These are phyloP conservation scores for Globisporangium takayamanum DNA, from an alignment of 352 stramenopile genomes.

Conservation along the genomic window DNA sequence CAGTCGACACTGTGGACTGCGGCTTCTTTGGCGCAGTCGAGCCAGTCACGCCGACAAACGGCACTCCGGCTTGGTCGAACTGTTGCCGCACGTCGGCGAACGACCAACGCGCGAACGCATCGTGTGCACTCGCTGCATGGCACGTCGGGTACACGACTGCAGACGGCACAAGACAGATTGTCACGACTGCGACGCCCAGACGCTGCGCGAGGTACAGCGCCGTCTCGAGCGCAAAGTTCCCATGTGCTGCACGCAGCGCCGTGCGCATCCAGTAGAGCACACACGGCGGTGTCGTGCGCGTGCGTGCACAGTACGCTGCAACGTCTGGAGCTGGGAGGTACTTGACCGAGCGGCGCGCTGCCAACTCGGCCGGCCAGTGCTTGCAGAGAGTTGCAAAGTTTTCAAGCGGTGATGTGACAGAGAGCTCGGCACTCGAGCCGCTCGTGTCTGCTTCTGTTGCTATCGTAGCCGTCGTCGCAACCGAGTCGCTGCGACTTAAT, in stretches of 20 bases:
- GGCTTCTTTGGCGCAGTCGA: constrained; percentile 11
- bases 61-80: constrained; percentile 28
- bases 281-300: constrained; percentile 1
- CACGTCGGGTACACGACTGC: constrained; percentile 48
- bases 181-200: constrained; percentile 35
- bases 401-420: not conserved
- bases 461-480: not conserved
- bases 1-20: not conserved
- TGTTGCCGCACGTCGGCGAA: constrained; percentile 42
- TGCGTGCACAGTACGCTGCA: constrained; percentile 6
- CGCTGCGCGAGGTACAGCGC: constrained; percentile 39
- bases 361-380: constrained; percentile 41
- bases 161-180: constrained; percentile 35
- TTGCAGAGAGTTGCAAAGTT: constrained; percentile 23
- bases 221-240: constrained; percentile 55
- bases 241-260: constrained; percentile 44
- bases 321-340: constrained; percentile 18
- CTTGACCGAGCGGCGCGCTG: constrained; percentile 37
- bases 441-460: not conserved
- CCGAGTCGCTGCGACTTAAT: not conserved
- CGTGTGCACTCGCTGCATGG: constrained; percentile 43
- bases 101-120: constrained; percentile 52
- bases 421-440: not conserved
- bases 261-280: constrained; percentile 73
- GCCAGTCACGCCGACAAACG: constrained; percentile 40